These are phyloP conservation scores for Boletus patriciae DNA, from an alignment of 768 basidiomycete species.

Conservation along the genomic window DNA sequence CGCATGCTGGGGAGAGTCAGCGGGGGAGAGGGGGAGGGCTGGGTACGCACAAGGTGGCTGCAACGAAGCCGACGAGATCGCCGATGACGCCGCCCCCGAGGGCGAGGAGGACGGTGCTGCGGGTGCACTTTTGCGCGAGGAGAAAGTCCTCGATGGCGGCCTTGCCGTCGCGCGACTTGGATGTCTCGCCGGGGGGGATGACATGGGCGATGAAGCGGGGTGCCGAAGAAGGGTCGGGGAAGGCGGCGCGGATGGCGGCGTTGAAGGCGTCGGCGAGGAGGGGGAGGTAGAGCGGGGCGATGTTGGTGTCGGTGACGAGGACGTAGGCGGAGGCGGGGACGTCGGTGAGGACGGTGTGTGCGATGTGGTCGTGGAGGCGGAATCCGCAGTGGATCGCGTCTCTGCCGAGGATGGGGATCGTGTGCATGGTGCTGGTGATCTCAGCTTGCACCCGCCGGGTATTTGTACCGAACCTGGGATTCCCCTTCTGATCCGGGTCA, in stretches of 20 bases:
- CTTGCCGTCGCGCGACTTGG: slow-evolving; percentile 89
- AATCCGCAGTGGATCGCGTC: slow-evolving; percentile 94
- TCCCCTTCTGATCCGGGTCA: not conserved
- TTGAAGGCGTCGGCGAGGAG: slow-evolving; percentile 69
- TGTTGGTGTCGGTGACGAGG: slow-evolving; percentile 88
- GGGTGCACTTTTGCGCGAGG: slow-evolving; percentile 80
- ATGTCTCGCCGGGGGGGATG: slow-evolving; percentile 88
- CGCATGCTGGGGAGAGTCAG: slow-evolving; percentile 74
- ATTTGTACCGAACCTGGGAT: slow-evolving; percentile 10
- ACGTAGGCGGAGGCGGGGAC: slow-evolving; percentile 86
- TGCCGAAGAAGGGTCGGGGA: slow-evolving; percentile 28
- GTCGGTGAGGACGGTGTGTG: slow-evolving; percentile 62
- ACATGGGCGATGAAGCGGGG: slow-evolving; percentile 76
- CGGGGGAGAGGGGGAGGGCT: accelerated
- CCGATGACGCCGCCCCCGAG: slow-evolving; percentile 98
- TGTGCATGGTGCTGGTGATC: slow-evolving; percentile 21
- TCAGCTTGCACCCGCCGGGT: not conserved
- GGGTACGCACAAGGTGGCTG: slow-evolving; percentile 84
- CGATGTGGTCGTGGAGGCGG: slow-evolving; percentile 87
- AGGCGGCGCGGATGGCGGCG: slow-evolving; percentile 30
- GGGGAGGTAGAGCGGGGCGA: slow-evolving; percentile 76
- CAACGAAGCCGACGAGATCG: slow-evolving; percentile 94
- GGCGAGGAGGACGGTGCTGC: slow-evolving; percentile 91
- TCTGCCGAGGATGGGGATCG: slow-evolving; percentile 80
- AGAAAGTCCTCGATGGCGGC: slow-evolving; percentile 94